Base-by-base conservation (phyloP, 495 filamentous ascomycete genomes). In the Cercophora scortea region DNA sequence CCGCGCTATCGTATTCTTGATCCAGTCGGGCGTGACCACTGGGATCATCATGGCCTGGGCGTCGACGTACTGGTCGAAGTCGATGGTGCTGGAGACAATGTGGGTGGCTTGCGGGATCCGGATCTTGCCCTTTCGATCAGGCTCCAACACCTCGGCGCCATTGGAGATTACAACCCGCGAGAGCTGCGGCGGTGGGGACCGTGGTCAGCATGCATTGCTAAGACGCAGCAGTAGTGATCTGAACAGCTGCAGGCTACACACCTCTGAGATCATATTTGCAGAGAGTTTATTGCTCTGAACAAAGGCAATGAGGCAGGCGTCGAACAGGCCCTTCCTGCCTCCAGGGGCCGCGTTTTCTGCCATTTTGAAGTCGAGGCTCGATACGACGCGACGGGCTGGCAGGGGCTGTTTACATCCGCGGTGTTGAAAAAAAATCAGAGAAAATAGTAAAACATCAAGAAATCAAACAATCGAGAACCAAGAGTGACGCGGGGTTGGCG, bases 11-110 rank as follows among this genome's bases (percentile, higher is more conserved):
- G 84, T 89, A 15, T 71, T 70, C 4, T 76, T 76, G 50, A 95
- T 78, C 93, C 93, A 99, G 47, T 79, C 75, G 6, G 89, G 80
- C 49, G 81, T 91, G 8, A 97, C 85, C 4, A 96, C 85, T n/a
- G 88, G 82, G 32, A 89, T 86, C 72, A 95, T 82, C 42, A 79
- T 70, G 45, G 86, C 80, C 54, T 80, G 75, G 3, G 89, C 82
- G 40, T 79, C 77, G 39, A 79, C 66, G 60, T 93, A 97, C 47
- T 88, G 79, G 8, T 87, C 85, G 58, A 99, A 99, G 66, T 97
- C 89, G 59, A 88, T 84, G 4, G 87, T 89, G 43, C 78, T 78
- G 41, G 90, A 84, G 56, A 99, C 79, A 57, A 99, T 85, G 63
- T 96, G 90, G 11, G 86, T 95, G 50, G 85, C 77, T 47, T 80